Conservation (phyloP, 169 alveolate genomes). For the Plasmodium coatneyi region DNA sequence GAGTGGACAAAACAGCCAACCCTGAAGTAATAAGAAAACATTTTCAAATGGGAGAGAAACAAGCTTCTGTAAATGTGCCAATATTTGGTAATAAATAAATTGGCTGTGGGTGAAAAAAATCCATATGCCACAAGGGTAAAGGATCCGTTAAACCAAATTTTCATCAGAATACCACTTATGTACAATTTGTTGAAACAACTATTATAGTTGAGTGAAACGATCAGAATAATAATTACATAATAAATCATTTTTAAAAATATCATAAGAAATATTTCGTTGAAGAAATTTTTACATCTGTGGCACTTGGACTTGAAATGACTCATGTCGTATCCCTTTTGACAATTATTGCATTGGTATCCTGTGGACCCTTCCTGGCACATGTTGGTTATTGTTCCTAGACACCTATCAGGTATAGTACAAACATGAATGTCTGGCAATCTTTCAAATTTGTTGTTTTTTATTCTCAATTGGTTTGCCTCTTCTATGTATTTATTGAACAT, state of each 20-base stretch:
- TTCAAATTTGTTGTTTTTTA: slow-evolving; percentile 66
- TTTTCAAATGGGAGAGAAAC: slow-evolving; percentile 49
- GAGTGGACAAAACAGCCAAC: slow-evolving; percentile 36
- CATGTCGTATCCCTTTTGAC: slow-evolving; percentile 78
- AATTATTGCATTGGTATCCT: slow-evolving; percentile 83
- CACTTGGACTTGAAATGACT: slow-evolving; percentile 80
- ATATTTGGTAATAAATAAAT: slow-evolving; percentile 53
- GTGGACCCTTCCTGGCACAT: slow-evolving; percentile 81
- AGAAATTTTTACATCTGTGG: slow-evolving; percentile 66
- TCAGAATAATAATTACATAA: slow-evolving; percentile 58
- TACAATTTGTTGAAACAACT: slow-evolving; percentile 39
- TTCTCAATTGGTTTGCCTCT: slow-evolving; percentile 67
- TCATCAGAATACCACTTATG: slow-evolving; percentile 66
- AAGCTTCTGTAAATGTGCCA: slow-evolving; percentile 34
- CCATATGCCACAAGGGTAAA: slow-evolving; percentile 59
- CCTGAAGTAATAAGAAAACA: slow-evolving; percentile 35
- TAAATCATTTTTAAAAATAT: slow-evolving; percentile 51
- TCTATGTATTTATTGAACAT: slow-evolving; percentile 30
- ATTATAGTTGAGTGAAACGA: slow-evolving; percentile 46
- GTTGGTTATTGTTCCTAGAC: slow-evolving; percentile 77
- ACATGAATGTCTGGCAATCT: slow-evolving; percentile 79
- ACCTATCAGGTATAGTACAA: slow-evolving; percentile 79
- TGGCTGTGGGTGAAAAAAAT: slow-evolving; percentile 31
- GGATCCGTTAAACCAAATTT: slow-evolving; percentile 68
- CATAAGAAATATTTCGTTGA: slow-evolving; percentile 33